Evolutionary conservation across 2,329 filamentous ascomycete genomes (phyloP).

Genomic region (Monascus ruber): DNA sequence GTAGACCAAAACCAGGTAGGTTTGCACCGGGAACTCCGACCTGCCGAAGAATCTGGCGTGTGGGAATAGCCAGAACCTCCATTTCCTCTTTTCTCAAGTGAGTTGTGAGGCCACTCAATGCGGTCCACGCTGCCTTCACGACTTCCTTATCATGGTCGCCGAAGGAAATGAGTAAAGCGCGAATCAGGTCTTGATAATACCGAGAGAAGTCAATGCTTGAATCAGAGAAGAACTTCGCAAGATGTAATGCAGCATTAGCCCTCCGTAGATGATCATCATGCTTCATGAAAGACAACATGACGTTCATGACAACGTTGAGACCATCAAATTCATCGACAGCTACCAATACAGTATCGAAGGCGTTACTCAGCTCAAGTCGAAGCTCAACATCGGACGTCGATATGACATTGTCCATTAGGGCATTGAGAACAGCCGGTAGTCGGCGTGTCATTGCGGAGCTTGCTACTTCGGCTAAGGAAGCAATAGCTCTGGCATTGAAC

Average conservation of each 20-base stretch:
- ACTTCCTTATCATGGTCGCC: slow-evolving; percentile 75
- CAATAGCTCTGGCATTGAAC: slow-evolving; percentile 90
- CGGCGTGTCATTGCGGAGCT: slow-evolving; percentile 82
- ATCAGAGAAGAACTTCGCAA: slow-evolving; percentile 75
- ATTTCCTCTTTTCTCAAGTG: slow-evolving; percentile 93
- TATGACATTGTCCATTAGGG: slow-evolving; percentile 87
- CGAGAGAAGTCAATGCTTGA: slow-evolving; percentile 81
- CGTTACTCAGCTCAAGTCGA: slow-evolving; percentile 58
- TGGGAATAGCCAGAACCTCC: slow-evolving; percentile 81
- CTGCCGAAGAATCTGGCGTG: slow-evolving; percentile 72
- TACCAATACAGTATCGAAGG: slow-evolving; percentile 80
- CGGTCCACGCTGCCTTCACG: slow-evolving; percentile 80
- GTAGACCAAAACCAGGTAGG: slow-evolving; percentile 75
- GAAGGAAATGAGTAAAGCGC: slow-evolving; percentile 80
- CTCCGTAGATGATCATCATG: slow-evolving; percentile 84
- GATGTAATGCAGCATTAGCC: slow-evolving; percentile 62
- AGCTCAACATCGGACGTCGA: slow-evolving; percentile 60
- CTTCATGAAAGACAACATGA: slow-evolving; percentile 76
- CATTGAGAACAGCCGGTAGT: slow-evolving; percentile 80
- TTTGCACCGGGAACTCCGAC: slow-evolving; percentile 79
- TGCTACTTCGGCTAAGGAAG: slow-evolving; percentile 85
- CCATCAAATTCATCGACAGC: slow-evolving; percentile 96
- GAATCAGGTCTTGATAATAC: slow-evolving; percentile 92
- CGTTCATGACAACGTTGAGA: slow-evolving; percentile 89
- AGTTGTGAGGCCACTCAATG: slow-evolving; percentile 77